phyloP scores from a whole-genome alignment of 257 asterid genomes.

The Solanum chiquidenum region DNA sequence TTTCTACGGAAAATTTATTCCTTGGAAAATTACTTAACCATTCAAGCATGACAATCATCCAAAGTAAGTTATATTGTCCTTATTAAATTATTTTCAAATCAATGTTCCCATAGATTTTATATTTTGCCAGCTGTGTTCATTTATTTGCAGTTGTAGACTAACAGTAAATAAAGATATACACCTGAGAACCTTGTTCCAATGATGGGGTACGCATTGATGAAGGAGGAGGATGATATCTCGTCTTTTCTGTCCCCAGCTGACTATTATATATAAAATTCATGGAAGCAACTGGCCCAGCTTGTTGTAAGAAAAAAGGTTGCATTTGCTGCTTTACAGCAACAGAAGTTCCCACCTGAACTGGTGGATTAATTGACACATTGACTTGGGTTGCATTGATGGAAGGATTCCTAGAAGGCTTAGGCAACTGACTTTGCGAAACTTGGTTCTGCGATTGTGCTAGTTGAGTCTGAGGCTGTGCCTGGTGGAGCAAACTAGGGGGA shows the following conservation, averaged over 20 bases:
- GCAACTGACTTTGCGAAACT: conserved; percentile 32
- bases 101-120: background rate
- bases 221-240: conserved; percentile 29
- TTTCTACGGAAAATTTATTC: background rate
- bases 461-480: conserved; percentile 44
- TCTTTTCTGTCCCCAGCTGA: conserved; percentile 17
- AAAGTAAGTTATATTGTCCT: background rate
- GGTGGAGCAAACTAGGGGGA: conserved; percentile 37
- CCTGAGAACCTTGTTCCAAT: conserved; percentile 49
- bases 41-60: background rate
- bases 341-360: conserved; percentile 21
- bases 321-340: conserved; percentile 36
- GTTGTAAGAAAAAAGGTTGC: conserved; percentile 32
- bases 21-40: background rate
- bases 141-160: background rate
- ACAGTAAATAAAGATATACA: conserved; percentile 15
- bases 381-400: conserved; percentile 32
- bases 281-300: conserved; percentile 19
- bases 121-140: background rate
- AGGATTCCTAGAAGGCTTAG: conserved; percentile 33
- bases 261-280: conserved; percentile 11
- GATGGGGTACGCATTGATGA: conserved; percentile 21
- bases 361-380: conserved; percentile 33
- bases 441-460: conserved; percentile 44
- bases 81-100: background rate